Evolutionary conservation across 1,139 yeast species (phyloP).

Genomic region (Protomyces lactucae-debilis): DNA sequence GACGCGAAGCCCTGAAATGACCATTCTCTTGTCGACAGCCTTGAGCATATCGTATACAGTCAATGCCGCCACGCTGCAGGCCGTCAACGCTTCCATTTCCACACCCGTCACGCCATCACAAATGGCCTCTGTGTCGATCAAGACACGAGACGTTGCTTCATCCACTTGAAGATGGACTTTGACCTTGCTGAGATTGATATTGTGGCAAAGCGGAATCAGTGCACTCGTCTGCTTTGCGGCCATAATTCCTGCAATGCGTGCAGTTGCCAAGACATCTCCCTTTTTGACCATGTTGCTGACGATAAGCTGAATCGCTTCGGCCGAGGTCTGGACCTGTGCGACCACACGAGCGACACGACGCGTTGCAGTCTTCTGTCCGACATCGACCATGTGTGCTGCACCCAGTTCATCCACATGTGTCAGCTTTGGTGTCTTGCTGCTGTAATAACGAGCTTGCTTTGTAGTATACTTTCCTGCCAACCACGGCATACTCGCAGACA

Average conservation of each 20-base stretch:
- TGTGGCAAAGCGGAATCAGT: conserved; percentile 50
- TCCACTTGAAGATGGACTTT: conserved; percentile 37
- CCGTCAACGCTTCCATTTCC: conserved; percentile 52
- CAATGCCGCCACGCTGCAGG: conserved; percentile 44
- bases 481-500: too few species aligned
- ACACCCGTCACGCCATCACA: conserved; percentile 52
- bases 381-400: conserved; percentile 49
- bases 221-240: conserved; percentile 47
- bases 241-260: conserved; percentile 50
- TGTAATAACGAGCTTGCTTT: not conserved
- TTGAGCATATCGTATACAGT: conserved; percentile 56
- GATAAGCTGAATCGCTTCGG: conserved; percentile 39
- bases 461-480: too few species aligned
- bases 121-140: conserved; percentile 41
- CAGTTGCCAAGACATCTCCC: conserved; percentile 49
- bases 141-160: conserved; percentile 32
- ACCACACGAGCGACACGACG: conserved; percentile 44
- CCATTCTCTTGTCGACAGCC: conserved; percentile 50
- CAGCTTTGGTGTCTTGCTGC: conserved; percentile 32
- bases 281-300: conserved; percentile 43
- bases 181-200: conserved; percentile 44
- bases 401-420: conserved; percentile 47
- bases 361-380: conserved; percentile 42
- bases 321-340: conserved; percentile 42
- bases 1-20: conserved; percentile 42